Evolutionary conservation across 352 stramenopile species (phyloP).

Genomic region (Elongisporangium anandrum): DNA sequence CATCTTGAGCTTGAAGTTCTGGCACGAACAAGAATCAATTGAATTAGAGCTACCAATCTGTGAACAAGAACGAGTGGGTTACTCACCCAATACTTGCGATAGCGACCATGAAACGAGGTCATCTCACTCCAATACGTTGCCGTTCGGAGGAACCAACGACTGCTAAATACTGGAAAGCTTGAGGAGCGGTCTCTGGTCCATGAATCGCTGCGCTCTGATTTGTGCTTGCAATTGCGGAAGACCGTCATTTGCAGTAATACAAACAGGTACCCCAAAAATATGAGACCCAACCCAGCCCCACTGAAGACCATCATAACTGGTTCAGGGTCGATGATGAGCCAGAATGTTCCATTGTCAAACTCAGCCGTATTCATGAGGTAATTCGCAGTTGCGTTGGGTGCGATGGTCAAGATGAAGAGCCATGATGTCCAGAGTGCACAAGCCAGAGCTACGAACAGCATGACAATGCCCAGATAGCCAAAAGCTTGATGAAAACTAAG

Average conservation of each 20-base stretch:
- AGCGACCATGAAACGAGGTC: too few species aligned
- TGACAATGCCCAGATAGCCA: not conserved
- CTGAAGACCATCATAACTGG: constrained; percentile 8
- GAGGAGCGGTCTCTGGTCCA: too few species aligned
- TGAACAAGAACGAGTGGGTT: not conserved
- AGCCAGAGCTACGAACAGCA: constrained; percentile 2
- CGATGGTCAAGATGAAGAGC: constrained; percentile 20
- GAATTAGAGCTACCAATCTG: too few species aligned
- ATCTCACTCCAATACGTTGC: constrained; percentile 1
- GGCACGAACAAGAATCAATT: too few species aligned
- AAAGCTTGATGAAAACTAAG: constrained; percentile 4
- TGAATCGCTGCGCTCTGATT: too few species aligned
- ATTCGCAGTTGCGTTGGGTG: constrained; percentile 26
- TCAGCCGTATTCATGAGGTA: constrained; percentile 27
- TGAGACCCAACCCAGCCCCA: constrained; percentile 7
- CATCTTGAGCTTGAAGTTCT: constrained; percentile 31
- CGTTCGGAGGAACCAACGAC: too few species aligned
- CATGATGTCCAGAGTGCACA: constrained; percentile 22
- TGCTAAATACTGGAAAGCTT: not conserved
- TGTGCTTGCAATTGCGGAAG: constrained; percentile 8
- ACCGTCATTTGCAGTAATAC: constrained; percentile 21
- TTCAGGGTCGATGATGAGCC: constrained; percentile 22
- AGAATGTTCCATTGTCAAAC: constrained; percentile 32
- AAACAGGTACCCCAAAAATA: constrained; percentile 13
- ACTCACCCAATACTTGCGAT: too few species aligned